Evolutionary conservation across 768 basidiomycete species (phyloP), one percentile per base, ranked within the genome.

Genomic region (Leccinum incarnatum): DNA sequence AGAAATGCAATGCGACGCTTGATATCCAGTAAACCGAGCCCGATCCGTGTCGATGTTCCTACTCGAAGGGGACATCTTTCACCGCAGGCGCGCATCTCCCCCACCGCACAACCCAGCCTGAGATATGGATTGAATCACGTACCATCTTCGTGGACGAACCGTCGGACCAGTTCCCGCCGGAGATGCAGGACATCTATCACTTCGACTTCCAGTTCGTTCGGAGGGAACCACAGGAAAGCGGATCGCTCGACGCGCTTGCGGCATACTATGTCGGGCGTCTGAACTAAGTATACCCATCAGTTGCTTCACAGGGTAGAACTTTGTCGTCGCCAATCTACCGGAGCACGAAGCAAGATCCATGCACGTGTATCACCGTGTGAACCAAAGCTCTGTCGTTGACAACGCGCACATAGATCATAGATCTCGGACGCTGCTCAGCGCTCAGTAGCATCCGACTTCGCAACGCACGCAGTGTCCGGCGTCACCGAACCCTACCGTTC

Each of bases 101-200:
- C 8, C 32, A 59, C 21, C 65, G 60, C 30, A 32, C 55, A 3
- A 57, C 62, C 1, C 67, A 60, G 30, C 30, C 30, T 30, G 30
- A 30, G 30, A 64, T 53, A 58, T 73, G 32, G 71, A 75, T 79
- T 30, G 72, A 29, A 29, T 29, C 27, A 29, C 7, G 27, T 29
- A 29, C 27, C n/a, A 72, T 73, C 51, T 75, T 64, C 45, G 56
- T 75, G 29, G 80, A 81, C 59, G 78, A 81, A 58, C 53, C 60
- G 2, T 64, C 71, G 17, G 59, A 64, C 2, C 57, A 61, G 15
- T 71, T 75, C 51, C 52, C 58, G 17, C 62, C 60, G 5, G 59
- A 68, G 40, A 36, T 62, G 47, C 50, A 67, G 3, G 36, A 58
- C 21, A 61, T 30, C 10, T 30, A 46, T 17, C 3, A 19, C 42